Base-by-base conservation (phyloP, 1,284 basidiomycete genomes). In the Cerrena zonata region DNA sequence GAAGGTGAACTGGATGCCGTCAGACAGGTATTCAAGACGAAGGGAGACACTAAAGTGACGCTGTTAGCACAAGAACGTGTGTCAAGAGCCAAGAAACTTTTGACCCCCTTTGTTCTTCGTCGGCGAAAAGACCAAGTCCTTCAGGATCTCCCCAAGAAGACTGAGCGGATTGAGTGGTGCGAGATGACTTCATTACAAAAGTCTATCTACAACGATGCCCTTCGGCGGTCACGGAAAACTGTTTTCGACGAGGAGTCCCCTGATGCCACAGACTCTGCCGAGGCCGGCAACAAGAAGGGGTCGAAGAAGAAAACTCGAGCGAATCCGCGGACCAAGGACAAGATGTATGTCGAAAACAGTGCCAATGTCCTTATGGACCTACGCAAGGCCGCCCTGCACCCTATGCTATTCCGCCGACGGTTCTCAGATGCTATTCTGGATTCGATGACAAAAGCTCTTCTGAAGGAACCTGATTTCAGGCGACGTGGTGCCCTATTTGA, bases 91-190 rank as follows among this genome's bases (percentile, higher is more conserved):
- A 96, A 98, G 72, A 93, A 90, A 66, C 97, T 99, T 94, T 94
- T 99, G 86, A 94, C 91, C 15, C 96, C 96, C 0, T 99, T 99
- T 65, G 94, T 99, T 24, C 78, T 99, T 19, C 88, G 96, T 21
- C 81, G 96, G 45, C 82, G 94, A 57, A 99, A 99, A 70, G 91
- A 94, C 56, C 89, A 93, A 82, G 95, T 99, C 1, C 76, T 99
- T 30, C 86, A 87, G 61, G 93, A 96, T 56, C 79, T 99, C 18
- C 94, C 94, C 1, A 84, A 86, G 55, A 99, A 99, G 73, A 86
- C 81, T 5, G 94, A 97, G 65, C 83, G 85, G 19, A 90, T 97
- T 55, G 90, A 95, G 62, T 91, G 90, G 81, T 99, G 96, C 71
- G 85, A 89, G 22, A 92, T 98, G 91, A 94, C 92, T 0, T 65